These are phyloP conservation scores for Chalciporus piperatus DNA, from an alignment of 768 basidiomycete genomes.

Conservation along the genomic window DNA sequence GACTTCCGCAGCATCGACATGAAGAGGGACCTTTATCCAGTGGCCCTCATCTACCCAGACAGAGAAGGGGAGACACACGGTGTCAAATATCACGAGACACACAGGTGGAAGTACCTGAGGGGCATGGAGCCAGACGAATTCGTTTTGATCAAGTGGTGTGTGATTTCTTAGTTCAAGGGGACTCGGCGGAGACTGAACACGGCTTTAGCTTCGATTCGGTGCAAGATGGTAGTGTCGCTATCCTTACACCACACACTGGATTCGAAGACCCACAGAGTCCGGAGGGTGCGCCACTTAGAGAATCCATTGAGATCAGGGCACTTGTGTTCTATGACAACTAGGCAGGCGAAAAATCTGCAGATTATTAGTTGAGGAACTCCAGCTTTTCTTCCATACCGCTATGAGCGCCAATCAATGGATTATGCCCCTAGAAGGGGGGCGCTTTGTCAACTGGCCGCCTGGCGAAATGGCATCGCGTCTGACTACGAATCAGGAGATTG, in stretches of 20 bases:
- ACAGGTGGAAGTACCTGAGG: constrained; percentile 51
- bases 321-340: constrained; percentile 51
- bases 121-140: constrained; percentile 49
- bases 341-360: no score
- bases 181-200: background rate
- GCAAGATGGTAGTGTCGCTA: constrained; percentile 46
- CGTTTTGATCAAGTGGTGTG: constrained; percentile 54
- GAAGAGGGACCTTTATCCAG: constrained; percentile 41
- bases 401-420: no score
- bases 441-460: constrained; percentile 52
- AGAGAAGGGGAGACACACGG: constrained; percentile 51
- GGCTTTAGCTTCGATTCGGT: constrained; percentile 38
- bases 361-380: no score
- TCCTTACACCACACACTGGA: constrained; percentile 62
- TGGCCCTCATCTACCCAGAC: constrained; percentile 47
- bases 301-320: constrained; percentile 61
- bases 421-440: no score
- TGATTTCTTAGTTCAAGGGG: background rate
- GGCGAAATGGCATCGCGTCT: constrained; percentile 95
- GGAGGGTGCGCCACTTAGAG: constrained; percentile 43
- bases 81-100: constrained; percentile 43
- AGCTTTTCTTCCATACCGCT: no score
- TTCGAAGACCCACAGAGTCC: constrained; percentile 57
- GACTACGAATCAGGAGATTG: constrained; percentile 95
- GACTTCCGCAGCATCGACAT: constrained; percentile 47